Percentiles rank a stretch among this genome's conserved stretches.
Evolutionary conservation across 176 grass and related monocot species (phyloP).

Genomic region (Pontederia crassipes): DNA sequence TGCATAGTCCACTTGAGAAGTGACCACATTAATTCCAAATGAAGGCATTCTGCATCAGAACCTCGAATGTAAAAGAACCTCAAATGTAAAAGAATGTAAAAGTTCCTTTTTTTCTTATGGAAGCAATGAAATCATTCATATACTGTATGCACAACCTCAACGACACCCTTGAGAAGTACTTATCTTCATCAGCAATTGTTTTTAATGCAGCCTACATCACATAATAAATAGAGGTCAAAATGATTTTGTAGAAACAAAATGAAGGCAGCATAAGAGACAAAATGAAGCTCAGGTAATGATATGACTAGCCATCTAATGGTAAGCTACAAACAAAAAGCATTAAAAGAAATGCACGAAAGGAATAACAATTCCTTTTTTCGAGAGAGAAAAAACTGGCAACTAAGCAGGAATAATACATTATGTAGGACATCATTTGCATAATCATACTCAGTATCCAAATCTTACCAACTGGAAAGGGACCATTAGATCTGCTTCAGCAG

Average conservation of each 20-base stretch:
- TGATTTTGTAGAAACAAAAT: neutral
- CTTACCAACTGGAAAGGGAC: constrained; percentile 94
- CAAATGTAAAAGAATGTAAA: neutral
- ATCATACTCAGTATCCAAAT: neutral
- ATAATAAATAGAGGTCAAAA: constrained; percentile 16
- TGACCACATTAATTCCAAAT: constrained; percentile 55
- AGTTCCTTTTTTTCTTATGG: no score
- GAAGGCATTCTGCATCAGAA: constrained; percentile 53
- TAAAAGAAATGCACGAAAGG: no score
- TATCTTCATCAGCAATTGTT: constrained; percentile 88
- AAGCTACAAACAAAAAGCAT: no score
- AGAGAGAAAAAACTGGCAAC: neutral
- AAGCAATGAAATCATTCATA: neutral
- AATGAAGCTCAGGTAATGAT: neutral
- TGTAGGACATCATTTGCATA: neutral
- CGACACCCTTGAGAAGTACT: constrained; percentile 84
- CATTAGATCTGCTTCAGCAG: constrained; percentile 97
- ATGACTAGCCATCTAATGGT: no score
- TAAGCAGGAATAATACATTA: constrained; percentile 6
- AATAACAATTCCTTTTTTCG: neutral
- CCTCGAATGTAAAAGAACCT: constrained; percentile 14
- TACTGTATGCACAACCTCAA: constrained; percentile 39
- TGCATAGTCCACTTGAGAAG: constrained; percentile 49
- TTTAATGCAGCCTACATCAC: constrained; percentile 80
- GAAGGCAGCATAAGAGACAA: neutral